A percentile compares a stretch with the other conserved stretches of the same genome.
Conservation (phyloP, 768 basidiomycete species). For the Russula vinacea region DNA sequence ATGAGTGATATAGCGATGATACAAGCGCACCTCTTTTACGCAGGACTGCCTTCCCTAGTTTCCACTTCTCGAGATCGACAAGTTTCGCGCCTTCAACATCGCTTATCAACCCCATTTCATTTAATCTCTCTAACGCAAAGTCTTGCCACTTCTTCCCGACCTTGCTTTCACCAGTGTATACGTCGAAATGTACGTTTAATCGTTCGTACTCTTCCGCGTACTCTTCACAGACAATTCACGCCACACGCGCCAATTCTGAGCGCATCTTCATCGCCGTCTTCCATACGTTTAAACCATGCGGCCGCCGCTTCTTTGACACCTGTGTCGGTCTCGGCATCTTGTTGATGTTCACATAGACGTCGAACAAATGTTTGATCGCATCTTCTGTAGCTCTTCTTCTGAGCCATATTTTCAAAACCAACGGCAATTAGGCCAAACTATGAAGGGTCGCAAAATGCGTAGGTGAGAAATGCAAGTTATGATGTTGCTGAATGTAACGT, state of each 20-base stretch:
- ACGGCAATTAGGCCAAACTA: constrained; percentile 85
- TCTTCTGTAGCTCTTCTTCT: constrained; percentile 77
- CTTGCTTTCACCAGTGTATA: constrained; percentile 87
- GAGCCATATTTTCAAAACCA: constrained; percentile 90
- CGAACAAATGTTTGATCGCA: constrained; percentile 93
- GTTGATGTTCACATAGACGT: constrained; percentile 94
- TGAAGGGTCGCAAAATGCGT: background rate
- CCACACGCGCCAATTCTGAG: constrained; percentile 91
- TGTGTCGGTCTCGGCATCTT: constrained; percentile 71
- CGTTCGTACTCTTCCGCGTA: constrained; percentile 84
- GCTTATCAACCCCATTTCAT: constrained; percentile 71
- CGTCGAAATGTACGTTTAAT: constrained; percentile 84
- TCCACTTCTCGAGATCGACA: constrained; percentile 84
- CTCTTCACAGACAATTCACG: constrained; percentile 85
- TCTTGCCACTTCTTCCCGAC: constrained; percentile 73
- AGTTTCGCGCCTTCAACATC: constrained; percentile 80
- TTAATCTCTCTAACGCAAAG: constrained; percentile 61
- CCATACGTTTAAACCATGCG: constrained; percentile 92
- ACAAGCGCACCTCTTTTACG: constrained; percentile 67
- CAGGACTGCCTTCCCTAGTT: constrained; percentile 88
- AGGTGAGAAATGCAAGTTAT: background rate
- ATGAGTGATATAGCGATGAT: background rate
- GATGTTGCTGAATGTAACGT: background rate
- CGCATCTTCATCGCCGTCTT: constrained; percentile 83
- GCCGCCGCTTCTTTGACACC: constrained; percentile 74